A percentile compares a stretch with the other conserved stretches of the same genome.
phyloP scores from a whole-genome alignment of 805 yeast genomes.

The Maudiozyma serrabonitensis region DNA sequence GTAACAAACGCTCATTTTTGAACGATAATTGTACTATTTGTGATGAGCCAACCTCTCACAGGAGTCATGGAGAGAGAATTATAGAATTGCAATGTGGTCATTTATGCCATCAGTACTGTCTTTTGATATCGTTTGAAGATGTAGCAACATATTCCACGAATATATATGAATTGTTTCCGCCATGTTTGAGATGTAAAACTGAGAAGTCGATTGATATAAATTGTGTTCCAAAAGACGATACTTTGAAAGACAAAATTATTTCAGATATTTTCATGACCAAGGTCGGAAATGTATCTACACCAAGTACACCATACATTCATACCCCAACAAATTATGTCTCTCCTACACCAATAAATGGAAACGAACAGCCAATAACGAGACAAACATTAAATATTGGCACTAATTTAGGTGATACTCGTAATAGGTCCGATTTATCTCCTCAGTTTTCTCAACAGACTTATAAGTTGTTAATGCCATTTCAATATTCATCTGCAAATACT shows the following conservation, averaged over 20 bases:
- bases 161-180: constrained; percentile 21
- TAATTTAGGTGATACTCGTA: not conserved
- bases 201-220: constrained; percentile 7
- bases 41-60: constrained; percentile 39
- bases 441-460: too few species aligned
- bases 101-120: constrained; percentile 49
- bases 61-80: constrained; percentile 36
- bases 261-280: constrained; percentile 16
- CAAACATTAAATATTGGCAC: not conserved
- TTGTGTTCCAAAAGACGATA: constrained; percentile 24
- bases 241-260: constrained; percentile 20
- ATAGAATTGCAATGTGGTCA: constrained; percentile 47
- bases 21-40: constrained; percentile 34
- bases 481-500: too few species aligned
- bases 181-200: constrained; percentile 16
- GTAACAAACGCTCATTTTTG: constrained; percentile 19
- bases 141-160: constrained; percentile 4
- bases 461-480: too few species aligned
- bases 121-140: constrained; percentile 32
- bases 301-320: not conserved
- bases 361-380: not conserved
- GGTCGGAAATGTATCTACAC: not conserved
- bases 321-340: not conserved
- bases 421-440: not conserved
- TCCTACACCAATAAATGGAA: not conserved